phyloP scores from a whole-genome alignment of 805 yeast species.

The Grigorovia yakushimaensis region DNA sequence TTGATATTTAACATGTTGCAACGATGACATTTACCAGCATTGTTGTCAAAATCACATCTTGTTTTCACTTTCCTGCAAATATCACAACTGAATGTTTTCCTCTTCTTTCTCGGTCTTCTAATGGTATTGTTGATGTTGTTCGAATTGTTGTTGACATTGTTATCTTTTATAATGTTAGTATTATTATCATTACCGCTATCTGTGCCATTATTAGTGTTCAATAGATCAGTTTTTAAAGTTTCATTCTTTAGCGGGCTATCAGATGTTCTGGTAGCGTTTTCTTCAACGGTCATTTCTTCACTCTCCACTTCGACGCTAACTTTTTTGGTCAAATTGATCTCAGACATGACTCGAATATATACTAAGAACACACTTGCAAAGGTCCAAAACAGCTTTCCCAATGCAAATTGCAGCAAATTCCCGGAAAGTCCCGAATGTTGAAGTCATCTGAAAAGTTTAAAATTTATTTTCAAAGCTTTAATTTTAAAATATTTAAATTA shows the following conservation, averaged over 20 bases:
- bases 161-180: no score
- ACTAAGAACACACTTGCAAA: no score
- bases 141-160: no score
- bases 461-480: neutral
- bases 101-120: constrained; percentile 27
- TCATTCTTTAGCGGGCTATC: neutral
- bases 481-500: no score
- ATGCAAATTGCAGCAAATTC: neutral
- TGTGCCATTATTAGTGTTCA: no score
- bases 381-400: no score
- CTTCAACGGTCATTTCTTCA: neutral
- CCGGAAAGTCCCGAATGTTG: neutral
- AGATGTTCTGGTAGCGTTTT: neutral
- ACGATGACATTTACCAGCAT: constrained; percentile 39
- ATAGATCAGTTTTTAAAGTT: no score
- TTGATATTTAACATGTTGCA: constrained; percentile 39
- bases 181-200: no score
- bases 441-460: neutral
- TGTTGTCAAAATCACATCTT: constrained; percentile 42
- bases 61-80: constrained; percentile 49
- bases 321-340: neutral
- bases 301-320: neutral
- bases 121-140: no score
- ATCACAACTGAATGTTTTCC: constrained; percentile 38
- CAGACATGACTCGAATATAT: neutral